phyloP scores from a whole-genome alignment of 2,329 filamentous ascomycete species.

The Polytolypa hystricis region DNA sequence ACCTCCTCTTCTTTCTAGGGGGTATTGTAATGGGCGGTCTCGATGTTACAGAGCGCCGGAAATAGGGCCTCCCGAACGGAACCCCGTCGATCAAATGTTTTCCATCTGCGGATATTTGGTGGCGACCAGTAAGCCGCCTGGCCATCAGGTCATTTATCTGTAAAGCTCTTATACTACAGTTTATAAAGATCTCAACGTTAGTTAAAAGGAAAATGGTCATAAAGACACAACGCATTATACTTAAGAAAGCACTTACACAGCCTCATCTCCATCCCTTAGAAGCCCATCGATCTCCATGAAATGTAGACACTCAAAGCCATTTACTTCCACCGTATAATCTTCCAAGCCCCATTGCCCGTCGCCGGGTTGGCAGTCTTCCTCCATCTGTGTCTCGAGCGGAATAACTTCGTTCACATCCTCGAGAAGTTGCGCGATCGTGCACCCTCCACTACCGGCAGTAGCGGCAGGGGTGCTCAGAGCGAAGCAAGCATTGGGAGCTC shows the following conservation, averaged over 20 bases:
- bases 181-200: background rate
- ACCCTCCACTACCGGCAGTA: conserved; percentile 35
- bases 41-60: conserved; percentile 44
- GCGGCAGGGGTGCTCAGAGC: conserved; percentile 13
- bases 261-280: conserved; percentile 71
- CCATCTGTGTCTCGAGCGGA: conserved; percentile 59
- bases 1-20: conserved; percentile 62
- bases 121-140: conserved; percentile 61
- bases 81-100: conserved; percentile 76
- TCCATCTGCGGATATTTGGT: conserved; percentile 70
- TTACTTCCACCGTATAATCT: conserved; percentile 76
- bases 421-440: conserved; percentile 66
- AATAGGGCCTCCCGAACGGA: conserved; percentile 64
- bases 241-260: conserved; percentile 45
- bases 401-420: conserved; percentile 68
- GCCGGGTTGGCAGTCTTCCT: conserved; percentile 18
- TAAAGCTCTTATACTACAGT: conserved; percentile 62
- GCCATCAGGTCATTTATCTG: conserved; percentile 62
- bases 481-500: conserved; percentile 25
- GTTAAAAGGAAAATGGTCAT: conserved; percentile 3
- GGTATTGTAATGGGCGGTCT: conserved; percentile 62
- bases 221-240: background rate
- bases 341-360: conserved; percentile 63
- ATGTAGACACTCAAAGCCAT: conserved; percentile 79
- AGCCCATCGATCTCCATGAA: conserved; percentile 61